Percentiles rank a stretch among this genome's conserved stretches.
These are phyloP conservation scores for Phoenix roebelenii DNA, from an alignment of 176 grass and related monocot species.

Conservation along the genomic window DNA sequence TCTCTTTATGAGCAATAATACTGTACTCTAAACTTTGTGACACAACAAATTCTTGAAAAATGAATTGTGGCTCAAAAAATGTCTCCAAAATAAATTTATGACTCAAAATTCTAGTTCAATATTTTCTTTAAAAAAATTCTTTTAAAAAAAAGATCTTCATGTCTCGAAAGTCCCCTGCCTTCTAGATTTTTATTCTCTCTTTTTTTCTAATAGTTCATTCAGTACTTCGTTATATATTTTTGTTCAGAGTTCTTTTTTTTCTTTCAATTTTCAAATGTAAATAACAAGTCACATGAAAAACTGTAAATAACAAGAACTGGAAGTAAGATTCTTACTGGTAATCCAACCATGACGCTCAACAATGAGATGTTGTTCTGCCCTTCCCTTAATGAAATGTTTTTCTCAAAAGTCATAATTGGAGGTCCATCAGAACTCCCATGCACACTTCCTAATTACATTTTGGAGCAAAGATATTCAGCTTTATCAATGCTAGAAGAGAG, in stretches of 20 bases:
- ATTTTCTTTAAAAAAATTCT: too few species aligned
- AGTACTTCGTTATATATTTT: background rate
- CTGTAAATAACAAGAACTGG: background rate
- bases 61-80: too few species aligned
- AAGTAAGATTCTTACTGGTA: slow-evolving; percentile 50
- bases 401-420: slow-evolving; percentile 31
- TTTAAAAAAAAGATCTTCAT: too few species aligned
- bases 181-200: too few species aligned
- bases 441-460: slow-evolving; percentile 33
- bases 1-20: too few species aligned
- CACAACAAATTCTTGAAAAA: too few species aligned
- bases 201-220: too few species aligned
- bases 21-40: too few species aligned
- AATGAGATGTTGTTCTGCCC: slow-evolving; percentile 71
- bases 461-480: background rate
- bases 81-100: too few species aligned
- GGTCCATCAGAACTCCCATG: slow-evolving; percentile 47
- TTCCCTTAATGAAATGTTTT: slow-evolving; percentile 31
- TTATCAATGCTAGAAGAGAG: slow-evolving; percentile 10
- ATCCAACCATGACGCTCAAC: slow-evolving; percentile 86
- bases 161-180: too few species aligned
- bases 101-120: too few species aligned
- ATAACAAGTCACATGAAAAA: background rate
- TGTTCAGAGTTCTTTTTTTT: slow-evolving; percentile 1
- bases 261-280: background rate